Base-by-base conservation (phyloP, 2,329 filamentous ascomycete genomes). In the Coleophoma crateriformis region DNA sequence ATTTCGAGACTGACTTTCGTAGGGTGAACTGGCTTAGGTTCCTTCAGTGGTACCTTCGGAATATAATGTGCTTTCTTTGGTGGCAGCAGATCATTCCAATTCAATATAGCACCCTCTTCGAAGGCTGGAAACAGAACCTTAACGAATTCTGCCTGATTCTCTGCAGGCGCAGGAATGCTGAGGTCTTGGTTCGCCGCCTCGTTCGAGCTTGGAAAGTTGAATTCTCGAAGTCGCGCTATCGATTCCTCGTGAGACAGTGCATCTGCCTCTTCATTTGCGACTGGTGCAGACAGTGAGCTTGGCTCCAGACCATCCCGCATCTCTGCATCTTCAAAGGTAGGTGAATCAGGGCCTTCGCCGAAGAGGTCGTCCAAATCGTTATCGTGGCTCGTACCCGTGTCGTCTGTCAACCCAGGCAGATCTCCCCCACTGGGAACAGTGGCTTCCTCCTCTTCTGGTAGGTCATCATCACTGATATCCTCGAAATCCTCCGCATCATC, bases 401-500 rank as follows among this genome's bases (percentile, higher is more conserved):
- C 81, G 54, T 85, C 81, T 2, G 76, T 62, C n/a, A 66, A 52
- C 22, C 57, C 62, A 27, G 61, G 61, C 20, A 58, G 46, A 50
- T 64, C 60, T 12, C 45, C 55, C 27, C 53, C 54, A 39, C 50
- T 53, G 8, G 47, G 48, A 4, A 55, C 54, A 15, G 55, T 55
- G 8, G 59, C 55, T 49, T 84, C 79, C 52, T 88, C 84, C 55
- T 94, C 89, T 7, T 94, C 89, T 11, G 90, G 87, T 7, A 96
- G 77, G 55, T 96, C 91, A 64, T 95, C 90, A 65, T 97, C 92
- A 57, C 87, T 87, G 54, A 97, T 91, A 63, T 96, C 89, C 64
- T 88, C 90, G 60, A 78, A 99, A 64, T 99, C 94, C 54, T 94
- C 72, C 38, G 94, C 94, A 69, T 97, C 88, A 52, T 90, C 90